A percentile compares a stretch with the other conserved stretches of the same genome.
Evolutionary conservation across 163 green algal genomes (phyloP).

Genomic region (Scenedesmus sp.): DNA sequence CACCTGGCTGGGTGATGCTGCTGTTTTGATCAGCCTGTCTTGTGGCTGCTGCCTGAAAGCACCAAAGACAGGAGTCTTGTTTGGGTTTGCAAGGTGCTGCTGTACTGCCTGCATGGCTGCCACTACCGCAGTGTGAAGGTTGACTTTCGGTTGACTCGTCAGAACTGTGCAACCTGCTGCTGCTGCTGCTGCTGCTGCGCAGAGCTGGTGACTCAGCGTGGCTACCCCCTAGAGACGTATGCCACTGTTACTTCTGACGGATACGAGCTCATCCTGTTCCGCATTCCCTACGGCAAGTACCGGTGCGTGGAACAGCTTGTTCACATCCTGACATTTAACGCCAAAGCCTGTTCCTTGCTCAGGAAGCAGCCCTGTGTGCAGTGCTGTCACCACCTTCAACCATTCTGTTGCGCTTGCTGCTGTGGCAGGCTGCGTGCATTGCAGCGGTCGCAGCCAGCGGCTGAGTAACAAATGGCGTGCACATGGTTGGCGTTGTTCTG

Average conservation of each 20-base stretch:
- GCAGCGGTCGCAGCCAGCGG: too few relatives aligned
- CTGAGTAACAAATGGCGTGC: too few relatives aligned
- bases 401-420: too few relatives aligned
- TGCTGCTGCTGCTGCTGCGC: slow-evolving; percentile 1
- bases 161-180: neutral
- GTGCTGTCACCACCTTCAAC: too few relatives aligned
- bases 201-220: slow-evolving; percentile 65
- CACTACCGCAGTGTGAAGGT: neutral
- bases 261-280: slow-evolving; percentile 68
- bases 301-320: neutral
- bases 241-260: slow-evolving; percentile 66
- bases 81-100: too few relatives aligned
- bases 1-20: too few relatives aligned
- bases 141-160: neutral
- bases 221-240: slow-evolving; percentile 71
- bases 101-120: too few relatives aligned
- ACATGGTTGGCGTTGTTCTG: too few relatives aligned
- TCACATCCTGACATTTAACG: neutral
- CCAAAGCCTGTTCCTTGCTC: neutral
- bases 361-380: neutral
- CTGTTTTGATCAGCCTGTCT: neutral
- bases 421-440: too few relatives aligned
- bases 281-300: slow-evolving; percentile 62
- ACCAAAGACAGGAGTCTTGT: neutral
- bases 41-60: neutral